phyloP scores from a whole-genome alignment of 2,329 filamentous ascomycete species.

The Curvularia eragrostidis region DNA sequence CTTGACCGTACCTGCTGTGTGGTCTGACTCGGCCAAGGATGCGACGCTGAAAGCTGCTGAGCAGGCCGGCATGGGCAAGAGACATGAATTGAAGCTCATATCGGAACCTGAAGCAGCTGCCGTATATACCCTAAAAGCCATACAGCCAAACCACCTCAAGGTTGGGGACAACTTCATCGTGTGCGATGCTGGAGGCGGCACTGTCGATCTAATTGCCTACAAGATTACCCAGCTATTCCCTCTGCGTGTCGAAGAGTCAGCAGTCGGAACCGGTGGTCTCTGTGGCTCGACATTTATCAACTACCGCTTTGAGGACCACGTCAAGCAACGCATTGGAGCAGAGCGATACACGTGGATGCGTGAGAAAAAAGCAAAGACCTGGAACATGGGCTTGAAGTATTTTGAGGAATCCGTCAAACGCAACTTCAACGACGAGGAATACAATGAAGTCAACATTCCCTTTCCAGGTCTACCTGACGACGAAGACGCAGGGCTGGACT shows the following conservation, averaged over 20 bases:
- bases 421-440: constrained; percentile 80
- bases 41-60: constrained; percentile 80
- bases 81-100: constrained; percentile 76
- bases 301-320: constrained; percentile 80
- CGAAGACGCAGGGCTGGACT: constrained; percentile 75
- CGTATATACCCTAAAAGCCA: constrained; percentile 79
- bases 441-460: constrained; percentile 77
- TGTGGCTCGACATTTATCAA: constrained; percentile 82
- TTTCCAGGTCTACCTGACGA: constrained; percentile 80
- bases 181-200: constrained; percentile 58
- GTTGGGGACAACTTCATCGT: constrained; percentile 68
- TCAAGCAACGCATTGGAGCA: constrained; percentile 70
- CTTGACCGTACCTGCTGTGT: constrained; percentile 77
- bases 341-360: constrained; percentile 77
- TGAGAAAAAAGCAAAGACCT: constrained; percentile 76
- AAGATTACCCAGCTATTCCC: constrained; percentile 77
- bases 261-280: constrained; percentile 77
- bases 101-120: constrained; percentile 80
- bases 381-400: constrained; percentile 74
- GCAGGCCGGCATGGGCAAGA: constrained; percentile 76
- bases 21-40: constrained; percentile 86
- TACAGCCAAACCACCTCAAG: constrained; percentile 75
- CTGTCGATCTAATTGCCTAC: constrained; percentile 67
- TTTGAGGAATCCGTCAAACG: constrained; percentile 87
- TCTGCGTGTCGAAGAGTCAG: constrained; percentile 76